These are phyloP conservation scores for Pholiota molesta DNA, from an alignment of 768 basidiomycete genomes.

Conservation along the genomic window DNA sequence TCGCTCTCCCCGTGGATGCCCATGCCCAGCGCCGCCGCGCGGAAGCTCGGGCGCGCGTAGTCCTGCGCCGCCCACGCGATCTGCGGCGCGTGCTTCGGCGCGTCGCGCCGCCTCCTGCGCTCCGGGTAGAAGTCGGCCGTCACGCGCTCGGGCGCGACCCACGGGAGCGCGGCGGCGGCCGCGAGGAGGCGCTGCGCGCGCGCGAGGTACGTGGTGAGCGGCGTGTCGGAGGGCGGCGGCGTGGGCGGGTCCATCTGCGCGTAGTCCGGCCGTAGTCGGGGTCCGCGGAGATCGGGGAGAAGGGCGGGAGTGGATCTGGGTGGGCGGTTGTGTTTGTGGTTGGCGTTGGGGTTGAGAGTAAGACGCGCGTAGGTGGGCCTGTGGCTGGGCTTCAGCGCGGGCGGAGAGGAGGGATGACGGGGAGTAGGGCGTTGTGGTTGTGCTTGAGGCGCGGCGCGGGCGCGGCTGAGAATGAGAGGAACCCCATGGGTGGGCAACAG, in stretches of 20 bases:
- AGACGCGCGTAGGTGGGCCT: no score
- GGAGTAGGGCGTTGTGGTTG: no score
- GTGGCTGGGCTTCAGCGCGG: no score
- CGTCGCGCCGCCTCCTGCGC: conserved; percentile 15
- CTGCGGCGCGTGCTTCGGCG: conserved; percentile 24
- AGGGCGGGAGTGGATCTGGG: conserved; percentile 7
- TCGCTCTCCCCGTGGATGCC: neutral
- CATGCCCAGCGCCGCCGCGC: neutral
- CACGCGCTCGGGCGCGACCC: conserved; percentile 43
- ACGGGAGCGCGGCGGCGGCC: conserved; percentile 43
- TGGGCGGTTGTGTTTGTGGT: neutral
- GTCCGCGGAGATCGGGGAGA: conserved; percentile 42
- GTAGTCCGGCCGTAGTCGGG: conserved; percentile 48
- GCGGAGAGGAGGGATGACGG: no score
- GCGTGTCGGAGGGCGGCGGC: conserved; percentile 38
- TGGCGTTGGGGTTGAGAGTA: no score
- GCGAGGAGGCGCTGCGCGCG: conserved; percentile 38
- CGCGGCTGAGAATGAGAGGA: neutral
- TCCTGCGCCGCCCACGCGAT: conserved; percentile 30
- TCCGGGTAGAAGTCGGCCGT: conserved; percentile 49
- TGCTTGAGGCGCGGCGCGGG: neutral
- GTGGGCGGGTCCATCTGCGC: conserved; percentile 49
- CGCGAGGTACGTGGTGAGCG: conserved; percentile 33
- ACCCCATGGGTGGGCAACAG: neutral
- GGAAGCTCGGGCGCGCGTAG: conserved; percentile 3